These are phyloP conservation scores for Colletotrichum tanaceti DNA, from an alignment of 2,329 filamentous ascomycete genomes.

Conservation along the genomic window DNA sequence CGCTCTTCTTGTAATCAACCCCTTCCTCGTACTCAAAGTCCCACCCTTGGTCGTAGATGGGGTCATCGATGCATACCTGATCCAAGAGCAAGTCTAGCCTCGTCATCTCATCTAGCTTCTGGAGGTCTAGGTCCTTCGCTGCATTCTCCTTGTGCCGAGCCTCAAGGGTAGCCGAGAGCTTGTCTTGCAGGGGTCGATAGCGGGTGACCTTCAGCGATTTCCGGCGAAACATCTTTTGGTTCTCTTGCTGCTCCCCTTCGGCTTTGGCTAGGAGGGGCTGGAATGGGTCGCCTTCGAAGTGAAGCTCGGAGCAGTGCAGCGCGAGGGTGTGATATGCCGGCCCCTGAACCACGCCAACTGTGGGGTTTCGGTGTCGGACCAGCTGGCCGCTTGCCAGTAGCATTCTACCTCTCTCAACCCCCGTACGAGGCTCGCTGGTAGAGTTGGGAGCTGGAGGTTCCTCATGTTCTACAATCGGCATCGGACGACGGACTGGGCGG, in stretches of 20 bases:
- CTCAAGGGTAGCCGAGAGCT: conserved; percentile 1
- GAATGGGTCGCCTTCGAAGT: conserved; percentile 56
- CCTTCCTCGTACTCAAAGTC: conserved; percentile 50
- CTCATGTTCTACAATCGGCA: conserved; percentile 61
- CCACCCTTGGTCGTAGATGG: conserved; percentile 49
- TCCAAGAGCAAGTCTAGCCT: conserved; percentile 40
- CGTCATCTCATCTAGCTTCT: conserved; percentile 41
- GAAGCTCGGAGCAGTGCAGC: conserved; percentile 61
- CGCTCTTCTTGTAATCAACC: neutral
- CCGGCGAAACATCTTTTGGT: conserved; percentile 44
- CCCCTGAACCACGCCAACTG: conserved; percentile 68
- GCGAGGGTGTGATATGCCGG: conserved; percentile 60
- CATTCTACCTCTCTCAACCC: conserved; percentile 44
- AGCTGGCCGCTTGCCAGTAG: conserved; percentile 58
- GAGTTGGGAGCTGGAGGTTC: conserved; percentile 59
- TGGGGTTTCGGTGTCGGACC: conserved; percentile 55
- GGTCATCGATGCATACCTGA: conserved; percentile 45
- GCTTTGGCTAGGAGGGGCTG: conserved; percentile 59
- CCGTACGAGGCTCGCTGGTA: conserved; percentile 43
- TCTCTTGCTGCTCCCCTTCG: conserved; percentile 59
- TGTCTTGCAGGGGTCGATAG: conserved; percentile 25
- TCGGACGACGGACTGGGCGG: conserved; percentile 57
- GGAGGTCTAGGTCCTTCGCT: conserved; percentile 47
- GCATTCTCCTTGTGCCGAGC: conserved; percentile 45
- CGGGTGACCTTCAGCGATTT: conserved; percentile 30